Conservation (phyloP, 2,329 filamentous ascomycete species). For the Plenodomus lindquistii region DNA sequence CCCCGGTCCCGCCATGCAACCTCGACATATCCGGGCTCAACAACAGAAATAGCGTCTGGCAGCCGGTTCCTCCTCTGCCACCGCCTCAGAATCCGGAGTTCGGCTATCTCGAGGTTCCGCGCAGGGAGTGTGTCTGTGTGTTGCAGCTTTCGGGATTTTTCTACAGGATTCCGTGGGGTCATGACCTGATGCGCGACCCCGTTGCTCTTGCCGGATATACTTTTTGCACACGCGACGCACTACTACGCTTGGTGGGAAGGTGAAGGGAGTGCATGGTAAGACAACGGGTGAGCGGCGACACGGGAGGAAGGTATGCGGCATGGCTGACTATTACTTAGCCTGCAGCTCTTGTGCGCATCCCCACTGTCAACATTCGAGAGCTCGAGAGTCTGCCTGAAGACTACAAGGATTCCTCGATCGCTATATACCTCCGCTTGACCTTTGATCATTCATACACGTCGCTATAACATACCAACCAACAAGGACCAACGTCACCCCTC, state of each 20-base stretch:
- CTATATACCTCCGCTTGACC: slow-evolving; percentile 8
- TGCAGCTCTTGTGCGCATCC: slow-evolving; percentile 13
- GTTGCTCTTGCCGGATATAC: slow-evolving; percentile 2
- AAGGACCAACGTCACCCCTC: slow-evolving; percentile 1
- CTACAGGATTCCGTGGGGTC: not conserved
- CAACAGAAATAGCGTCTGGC: slow-evolving; percentile 36
- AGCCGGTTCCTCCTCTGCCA: slow-evolving; percentile 15
- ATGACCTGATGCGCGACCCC: slow-evolving; percentile 18
- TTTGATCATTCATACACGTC: slow-evolving; percentile 11
- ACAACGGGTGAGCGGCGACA: not conserved
- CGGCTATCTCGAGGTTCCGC: slow-evolving; percentile 16
- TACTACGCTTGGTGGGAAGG: not conserved
- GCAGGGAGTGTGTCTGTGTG: no score
- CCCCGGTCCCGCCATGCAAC: slow-evolving; percentile 11
- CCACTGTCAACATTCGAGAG: slow-evolving; percentile 4
- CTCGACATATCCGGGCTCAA: slow-evolving; percentile 39
- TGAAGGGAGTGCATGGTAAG: not conserved
- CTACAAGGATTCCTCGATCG: slow-evolving; percentile 16
- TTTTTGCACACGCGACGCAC: slow-evolving; percentile 6
- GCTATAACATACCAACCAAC: slow-evolving; percentile 4
- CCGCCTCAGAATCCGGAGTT: slow-evolving; percentile 11
- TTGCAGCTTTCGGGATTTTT: not conserved
- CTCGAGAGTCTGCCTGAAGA: slow-evolving; percentile 1
- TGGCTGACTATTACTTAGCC: slow-evolving; percentile 5
- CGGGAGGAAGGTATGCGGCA: not conserved